Base-by-base conservation (phyloP, 2,329 filamentous ascomycete genomes). In the Neofusicoccum parvum region DNA sequence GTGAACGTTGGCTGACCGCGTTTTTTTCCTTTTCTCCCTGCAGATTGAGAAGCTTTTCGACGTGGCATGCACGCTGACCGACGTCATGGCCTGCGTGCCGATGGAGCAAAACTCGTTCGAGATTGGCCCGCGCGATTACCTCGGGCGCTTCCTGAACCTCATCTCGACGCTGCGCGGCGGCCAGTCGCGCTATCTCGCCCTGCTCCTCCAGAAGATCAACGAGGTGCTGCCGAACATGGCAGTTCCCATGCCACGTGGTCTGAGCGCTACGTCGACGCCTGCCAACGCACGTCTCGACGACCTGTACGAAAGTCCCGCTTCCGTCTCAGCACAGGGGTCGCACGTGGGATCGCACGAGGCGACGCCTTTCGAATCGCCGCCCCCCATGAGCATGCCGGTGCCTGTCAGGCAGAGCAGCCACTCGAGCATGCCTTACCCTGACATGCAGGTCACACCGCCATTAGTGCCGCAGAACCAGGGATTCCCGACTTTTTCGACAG, bases 21-120 rank as follows among this genome's bases (percentile, higher is more conserved):
- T 32, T 62, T 60, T 53, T 46, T 15, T 32, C 66, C 43, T 65
- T 66, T 62, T 65, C 49, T 20, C 64, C 51, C 12, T 66, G 66
- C 70, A 89, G 86, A 87, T 95, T 67, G 91, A 94, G 73, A 94
- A 94, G 74, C 80, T 96, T 12, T 86, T 95, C 70, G 90, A 94
- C 69, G 86, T 94, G 41, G 88, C 91, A 12, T 90, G 86, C 74
- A 88, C 88, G 15, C 82, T 95, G 67, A 89, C 86, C 7, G 90
- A 94, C 68, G 88, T 92, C 23, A 87, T 96, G 64, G 84, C 88
- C 9, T 86, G 82, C 70, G 83, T 86, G 4, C 83, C 84, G 1
- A 82, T 88, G 59, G 86, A 81, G 56, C 80, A 80, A 66, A 73
- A 80, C 65, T 76, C 78, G n/a, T 92, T 92, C 73, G 82, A 85